phyloP scores from a whole-genome alignment of 768 basidiomycete genomes.

The Podaxis sp. region DNA sequence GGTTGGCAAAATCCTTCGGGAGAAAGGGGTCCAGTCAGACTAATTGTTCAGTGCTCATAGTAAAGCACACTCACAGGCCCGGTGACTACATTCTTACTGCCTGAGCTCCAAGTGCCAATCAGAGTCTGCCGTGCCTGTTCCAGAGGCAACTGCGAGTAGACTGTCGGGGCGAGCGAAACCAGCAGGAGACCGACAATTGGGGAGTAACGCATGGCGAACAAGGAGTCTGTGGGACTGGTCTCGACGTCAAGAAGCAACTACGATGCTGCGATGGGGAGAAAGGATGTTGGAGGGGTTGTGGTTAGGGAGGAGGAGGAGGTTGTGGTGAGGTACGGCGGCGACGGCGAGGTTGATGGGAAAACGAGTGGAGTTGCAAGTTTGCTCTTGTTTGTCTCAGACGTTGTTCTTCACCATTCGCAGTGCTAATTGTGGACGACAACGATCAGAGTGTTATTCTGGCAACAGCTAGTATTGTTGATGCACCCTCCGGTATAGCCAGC shows the following conservation, averaged over 20 bases:
- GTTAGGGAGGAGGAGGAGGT: conserved; percentile 16
- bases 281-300: conserved; percentile 11
- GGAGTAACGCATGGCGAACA: conserved; percentile 39
- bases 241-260: neutral
- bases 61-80: conserved; percentile 65
- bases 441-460: neutral
- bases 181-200: conserved; percentile 39
- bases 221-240: conserved; percentile 11
- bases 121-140: conserved; percentile 28
- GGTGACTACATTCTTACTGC: conserved; percentile 72
- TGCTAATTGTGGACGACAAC: conserved; percentile 6
- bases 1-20: conserved; percentile 78
- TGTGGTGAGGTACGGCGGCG: conserved; percentile 20
- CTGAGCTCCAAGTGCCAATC: conserved; percentile 85
- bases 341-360: conserved; percentile 29
- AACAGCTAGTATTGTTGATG: neutral
- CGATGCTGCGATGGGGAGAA: neutral
- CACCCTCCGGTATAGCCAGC: neutral
- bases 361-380: conserved; percentile 31
- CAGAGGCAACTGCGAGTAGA: conserved; percentile 5
- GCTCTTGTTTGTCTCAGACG: conserved; percentile 27
- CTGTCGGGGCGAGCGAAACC: conserved; percentile 33
- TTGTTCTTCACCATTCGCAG: conserved; percentile 16
- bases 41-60: neutral
- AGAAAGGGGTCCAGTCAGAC: conserved; percentile 15